Evolutionary conservation across 108 stramenopile genomes (phyloP).

Genomic region (Nitzschia putrida): DNA sequence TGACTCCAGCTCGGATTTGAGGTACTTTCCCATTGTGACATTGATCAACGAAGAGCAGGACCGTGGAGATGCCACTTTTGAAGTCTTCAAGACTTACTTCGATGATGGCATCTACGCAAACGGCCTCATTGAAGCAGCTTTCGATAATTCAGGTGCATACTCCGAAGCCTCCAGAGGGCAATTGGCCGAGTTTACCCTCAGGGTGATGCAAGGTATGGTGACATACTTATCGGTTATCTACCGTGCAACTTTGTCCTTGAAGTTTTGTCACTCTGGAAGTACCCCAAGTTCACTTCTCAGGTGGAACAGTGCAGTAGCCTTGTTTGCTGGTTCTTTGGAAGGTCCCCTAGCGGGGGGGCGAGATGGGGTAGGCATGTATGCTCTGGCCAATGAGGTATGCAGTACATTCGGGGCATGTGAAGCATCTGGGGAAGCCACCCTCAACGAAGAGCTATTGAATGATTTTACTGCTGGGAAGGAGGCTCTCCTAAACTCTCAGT

Average conservation of each 20-base stretch:
- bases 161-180: constrained; percentile 29
- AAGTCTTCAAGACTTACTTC: not conserved
- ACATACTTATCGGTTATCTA: constrained; percentile 47
- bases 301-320: constrained; percentile 69
- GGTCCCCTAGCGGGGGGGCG: constrained; percentile 51
- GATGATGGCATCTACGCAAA: constrained; percentile 2
- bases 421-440: constrained; percentile 44
- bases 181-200: constrained; percentile 47
- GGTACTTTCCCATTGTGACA: not conserved
- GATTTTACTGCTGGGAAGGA: constrained; percentile 50
- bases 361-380: constrained; percentile 58
- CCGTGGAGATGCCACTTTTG: not conserved
- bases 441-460: constrained; percentile 52
- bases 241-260: constrained; percentile 42
- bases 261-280: constrained; percentile 28
- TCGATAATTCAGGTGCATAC: constrained; percentile 35
- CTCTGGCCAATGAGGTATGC: constrained; percentile 74
- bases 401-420: constrained; percentile 57
- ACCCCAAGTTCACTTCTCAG: constrained; percentile 12
- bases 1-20: constrained; percentile 10
- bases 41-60: not conserved
- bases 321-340: constrained; percentile 69
- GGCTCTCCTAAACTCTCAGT: constrained; percentile 36
- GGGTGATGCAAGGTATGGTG: constrained; percentile 57
- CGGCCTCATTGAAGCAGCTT: constrained; percentile 31